phyloP scores from a whole-genome alignment of 176 grass and related monocot species.

The Cenchrus americanus region DNA sequence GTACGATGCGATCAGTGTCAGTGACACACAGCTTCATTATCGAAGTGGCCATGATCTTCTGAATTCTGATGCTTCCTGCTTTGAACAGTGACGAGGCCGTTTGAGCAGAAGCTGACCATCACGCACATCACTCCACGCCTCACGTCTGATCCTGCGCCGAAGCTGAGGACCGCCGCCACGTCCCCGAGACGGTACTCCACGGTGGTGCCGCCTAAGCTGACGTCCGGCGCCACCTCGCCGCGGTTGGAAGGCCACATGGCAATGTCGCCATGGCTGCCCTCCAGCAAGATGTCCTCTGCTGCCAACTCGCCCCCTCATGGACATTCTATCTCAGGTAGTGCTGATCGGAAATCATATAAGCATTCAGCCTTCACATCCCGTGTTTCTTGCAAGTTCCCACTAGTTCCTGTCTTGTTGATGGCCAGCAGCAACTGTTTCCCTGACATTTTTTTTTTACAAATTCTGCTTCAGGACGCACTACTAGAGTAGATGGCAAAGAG shows the following conservation, averaged over 20 bases:
- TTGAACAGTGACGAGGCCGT: conserved; percentile 45
- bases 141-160: conserved; percentile 48
- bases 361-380: neutral
- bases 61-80: conserved; percentile 16
- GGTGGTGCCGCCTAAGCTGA: conserved; percentile 63
- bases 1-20: conserved; percentile 30
- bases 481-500: conserved; percentile 89
- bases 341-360: neutral
- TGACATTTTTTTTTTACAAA: neutral
- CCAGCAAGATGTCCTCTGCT: conserved; percentile 87
- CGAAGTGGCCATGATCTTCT: neutral
- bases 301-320: conserved; percentile 76
- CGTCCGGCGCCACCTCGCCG: conserved; percentile 63
- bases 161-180: conserved; percentile 58
- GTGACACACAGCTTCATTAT: neutral
- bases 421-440: neutral
- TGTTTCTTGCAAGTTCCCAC: neutral
- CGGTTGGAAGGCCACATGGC: conserved; percentile 52
- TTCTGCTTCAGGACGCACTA: conserved; percentile 55
- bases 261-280: conserved; percentile 75
- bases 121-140: conserved; percentile 60
- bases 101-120: conserved; percentile 58
- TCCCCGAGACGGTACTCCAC: conserved; percentile 57
- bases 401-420: neutral
- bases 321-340: conserved; percentile 50